phyloP scores from a whole-genome alignment of 2,329 filamentous ascomycete species.

The Sclerotinia borealis region DNA sequence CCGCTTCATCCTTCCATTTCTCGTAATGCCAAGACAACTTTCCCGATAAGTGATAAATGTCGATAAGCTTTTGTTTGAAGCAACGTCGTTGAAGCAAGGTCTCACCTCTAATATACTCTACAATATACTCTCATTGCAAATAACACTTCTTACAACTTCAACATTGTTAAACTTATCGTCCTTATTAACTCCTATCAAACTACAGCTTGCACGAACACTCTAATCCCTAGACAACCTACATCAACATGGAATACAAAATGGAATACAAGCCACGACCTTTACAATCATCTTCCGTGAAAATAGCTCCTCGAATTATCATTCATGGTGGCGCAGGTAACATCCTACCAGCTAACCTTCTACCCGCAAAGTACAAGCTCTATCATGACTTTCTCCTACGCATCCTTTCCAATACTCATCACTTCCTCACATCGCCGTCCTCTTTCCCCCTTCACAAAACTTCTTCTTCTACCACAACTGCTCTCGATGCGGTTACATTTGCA shows the following conservation, averaged over 20 bases:
- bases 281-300: not conserved
- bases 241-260: slow-evolving; percentile 15
- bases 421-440: slow-evolving; percentile 49
- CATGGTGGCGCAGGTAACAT: slow-evolving; percentile 66
- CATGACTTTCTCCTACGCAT: slow-evolving; percentile 55
- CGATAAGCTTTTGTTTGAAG: too few species aligned
- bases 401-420: slow-evolving; percentile 42
- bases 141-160: not conserved
- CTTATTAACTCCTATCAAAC: not conserved
- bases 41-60: not conserved
- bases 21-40: not conserved
- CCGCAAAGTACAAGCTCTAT: slow-evolving; percentile 52
- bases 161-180: not conserved
- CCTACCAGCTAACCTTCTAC: slow-evolving; percentile 50
- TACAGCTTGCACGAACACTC: not conserved
- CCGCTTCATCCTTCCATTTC: not conserved
- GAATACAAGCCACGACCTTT: slow-evolving; percentile 20
- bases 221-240: not conserved
- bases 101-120: not conserved
- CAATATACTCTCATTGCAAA: not conserved
- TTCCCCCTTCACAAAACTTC: slow-evolving; percentile 45
- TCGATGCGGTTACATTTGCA: slow-evolving; percentile 70
- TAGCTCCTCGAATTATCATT: slow-evolving; percentile 35
- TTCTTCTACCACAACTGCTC: slow-evolving; percentile 42
- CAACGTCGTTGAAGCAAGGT: too few species aligned